These are phyloP conservation scores for Pyrus communis DNA, from an alignment of 306 rosid genomes.

Conservation along the genomic window DNA sequence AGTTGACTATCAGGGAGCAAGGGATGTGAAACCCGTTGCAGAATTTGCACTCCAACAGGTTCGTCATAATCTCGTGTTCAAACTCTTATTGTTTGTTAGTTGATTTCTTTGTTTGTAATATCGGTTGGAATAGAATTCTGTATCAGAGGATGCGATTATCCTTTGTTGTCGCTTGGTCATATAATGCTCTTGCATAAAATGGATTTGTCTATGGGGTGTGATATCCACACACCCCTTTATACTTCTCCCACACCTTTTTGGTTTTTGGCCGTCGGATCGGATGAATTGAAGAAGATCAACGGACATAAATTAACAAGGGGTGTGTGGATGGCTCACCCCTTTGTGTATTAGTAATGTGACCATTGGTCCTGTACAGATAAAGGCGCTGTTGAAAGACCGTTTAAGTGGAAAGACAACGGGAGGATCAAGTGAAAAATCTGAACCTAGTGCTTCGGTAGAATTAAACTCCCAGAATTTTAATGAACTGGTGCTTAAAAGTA, in stretches of 20 bases:
- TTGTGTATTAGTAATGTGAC: background rate
- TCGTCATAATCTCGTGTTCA: conserved; percentile 7
- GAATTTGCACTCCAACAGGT: conserved; percentile 93
- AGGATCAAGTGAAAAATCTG: conserved; percentile 69
- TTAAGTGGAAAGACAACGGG: conserved; percentile 74
- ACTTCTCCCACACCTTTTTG: no score
- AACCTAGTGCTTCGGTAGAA: conserved; percentile 70
- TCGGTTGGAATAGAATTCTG: background rate
- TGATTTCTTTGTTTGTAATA: background rate
- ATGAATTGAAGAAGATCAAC: no score
- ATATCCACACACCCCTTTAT: no score
- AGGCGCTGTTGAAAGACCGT: conserved; percentile 77
- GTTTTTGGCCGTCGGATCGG: no score
- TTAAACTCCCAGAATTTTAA: conserved; percentile 75
- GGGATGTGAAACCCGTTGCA: conserved; percentile 87
- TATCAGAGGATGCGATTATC: background rate
- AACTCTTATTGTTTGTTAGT: background rate
- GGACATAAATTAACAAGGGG: no score
- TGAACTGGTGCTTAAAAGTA: conserved; percentile 78
- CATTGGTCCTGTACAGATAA: conserved; percentile 46
- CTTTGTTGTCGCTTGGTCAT: background rate
- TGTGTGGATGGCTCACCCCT: no score
- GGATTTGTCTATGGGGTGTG: no score
- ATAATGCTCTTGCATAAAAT: background rate
- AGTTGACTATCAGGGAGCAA: conserved; percentile 85